Evolutionary conservation across 257 asterid genomes (phyloP).

Genomic region (Prunella vulgaris): DNA sequence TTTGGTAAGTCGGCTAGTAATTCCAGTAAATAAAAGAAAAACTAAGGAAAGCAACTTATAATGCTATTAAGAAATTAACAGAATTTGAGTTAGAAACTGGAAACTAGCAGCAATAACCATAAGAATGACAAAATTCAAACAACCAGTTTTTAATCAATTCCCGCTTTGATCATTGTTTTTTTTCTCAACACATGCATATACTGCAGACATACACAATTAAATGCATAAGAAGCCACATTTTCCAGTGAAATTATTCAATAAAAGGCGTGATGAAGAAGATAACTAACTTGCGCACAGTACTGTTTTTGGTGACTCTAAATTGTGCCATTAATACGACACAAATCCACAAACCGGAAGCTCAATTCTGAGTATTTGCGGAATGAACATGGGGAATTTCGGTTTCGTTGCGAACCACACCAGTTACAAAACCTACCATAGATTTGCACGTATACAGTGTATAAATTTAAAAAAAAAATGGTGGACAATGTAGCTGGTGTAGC

Average conservation of each 20-base stretch:
- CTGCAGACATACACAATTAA: neutral
- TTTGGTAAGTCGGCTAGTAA: neutral
- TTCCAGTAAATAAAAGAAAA: neutral
- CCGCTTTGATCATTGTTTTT: neutral
- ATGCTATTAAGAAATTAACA: neutral
- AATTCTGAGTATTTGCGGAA: neutral
- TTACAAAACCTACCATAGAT: neutral
- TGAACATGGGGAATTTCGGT: neutral
- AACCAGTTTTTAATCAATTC: neutral
- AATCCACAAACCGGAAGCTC: neutral
- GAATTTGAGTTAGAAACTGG: neutral
- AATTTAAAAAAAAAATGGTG: neutral
- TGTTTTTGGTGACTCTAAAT: neutral
- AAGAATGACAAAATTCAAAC: neutral
- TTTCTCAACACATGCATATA: neutral
- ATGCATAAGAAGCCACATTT: neutral
- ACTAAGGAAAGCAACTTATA: neutral
- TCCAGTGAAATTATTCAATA: neutral
- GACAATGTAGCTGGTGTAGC: neutral
- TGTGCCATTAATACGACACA: neutral
- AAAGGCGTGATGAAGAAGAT: neutral
- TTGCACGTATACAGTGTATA: neutral
- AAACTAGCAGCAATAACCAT: neutral
- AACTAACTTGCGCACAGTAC: neutral
- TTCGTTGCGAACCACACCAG: neutral